Conservation (phyloP, 768 basidiomycete genomes). For the Auricularia sp. region DNA sequence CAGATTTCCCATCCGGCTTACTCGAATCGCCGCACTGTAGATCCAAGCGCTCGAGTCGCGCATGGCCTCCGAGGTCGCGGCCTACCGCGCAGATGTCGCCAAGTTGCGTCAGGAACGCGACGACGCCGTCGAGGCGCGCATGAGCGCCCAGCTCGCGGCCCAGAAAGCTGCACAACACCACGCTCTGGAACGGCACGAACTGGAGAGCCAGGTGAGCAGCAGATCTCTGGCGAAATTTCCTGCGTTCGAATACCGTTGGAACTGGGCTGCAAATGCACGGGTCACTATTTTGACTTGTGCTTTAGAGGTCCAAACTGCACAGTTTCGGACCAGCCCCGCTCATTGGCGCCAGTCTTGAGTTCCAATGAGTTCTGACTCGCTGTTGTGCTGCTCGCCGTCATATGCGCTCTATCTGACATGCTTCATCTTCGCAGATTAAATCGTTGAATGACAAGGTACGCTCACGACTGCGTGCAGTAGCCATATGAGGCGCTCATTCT, state of each 20-base stretch:
- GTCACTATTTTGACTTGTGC: too few relatives aligned
- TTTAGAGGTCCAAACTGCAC: too few relatives aligned
- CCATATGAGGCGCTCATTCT: neutral
- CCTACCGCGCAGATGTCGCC: neutral
- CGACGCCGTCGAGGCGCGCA: neutral
- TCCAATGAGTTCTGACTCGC: too few relatives aligned
- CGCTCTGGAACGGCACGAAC: neutral
- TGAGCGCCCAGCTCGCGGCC: neutral
- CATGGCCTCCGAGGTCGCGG: neutral
- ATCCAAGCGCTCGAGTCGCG: neutral
- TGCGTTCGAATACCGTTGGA: too few relatives aligned
- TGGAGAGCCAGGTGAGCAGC: neutral
- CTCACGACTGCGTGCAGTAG: neutral
- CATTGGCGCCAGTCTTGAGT: too few relatives aligned
- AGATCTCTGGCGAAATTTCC: too few relatives aligned
- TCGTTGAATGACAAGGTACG: neutral
- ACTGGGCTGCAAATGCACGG: too few relatives aligned
- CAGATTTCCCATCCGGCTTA: too few relatives aligned
- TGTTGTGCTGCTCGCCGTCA: neutral
- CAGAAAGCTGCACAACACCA: neutral
- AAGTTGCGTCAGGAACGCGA: neutral
- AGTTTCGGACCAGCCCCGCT: too few relatives aligned
- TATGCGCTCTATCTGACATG: neutral
- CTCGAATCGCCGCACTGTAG: neutral
- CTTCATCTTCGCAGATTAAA: neutral